Evolutionary conservation across 805 yeast genomes (phyloP), one percentile per base, ranked within the genome.

Genomic region (Yarrowia deformans): DNA sequence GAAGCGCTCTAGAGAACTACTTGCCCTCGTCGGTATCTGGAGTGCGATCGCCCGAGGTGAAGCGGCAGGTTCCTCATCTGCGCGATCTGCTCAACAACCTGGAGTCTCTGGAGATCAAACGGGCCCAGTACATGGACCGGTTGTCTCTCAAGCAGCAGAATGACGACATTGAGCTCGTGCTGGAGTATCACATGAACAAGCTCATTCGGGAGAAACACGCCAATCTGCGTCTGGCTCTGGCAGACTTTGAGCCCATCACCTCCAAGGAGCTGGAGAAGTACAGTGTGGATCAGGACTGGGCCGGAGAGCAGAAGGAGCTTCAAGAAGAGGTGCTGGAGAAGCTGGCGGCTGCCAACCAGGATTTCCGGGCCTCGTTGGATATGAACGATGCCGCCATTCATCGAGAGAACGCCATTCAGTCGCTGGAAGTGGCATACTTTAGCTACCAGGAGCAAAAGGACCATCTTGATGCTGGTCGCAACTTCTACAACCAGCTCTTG

Each of bases 401-500:
- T 42, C 79, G 92, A 56, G 84, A 84, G 66, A 78, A 79, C 29
- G 84, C 84, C 0, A 76, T 90, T 52, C 87, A 85, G 68, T 78
- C 77, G 1, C 76, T 90, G 37, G 89, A 86, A 68, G 76, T 80
- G 6, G 85, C 84, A 0, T 84, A 81, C 71, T 76, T 80, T 48
- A 82, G 84, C 60, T 89, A 81, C 73, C 77, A 82, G 37, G 91
- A 89, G 73, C 81, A 91, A 1, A 77, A 83, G 18, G 79, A 82
- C 6, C 89, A 90, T 74, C 76, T 91, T 35, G 83, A 83, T 39
- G 90, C 89, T 73, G 97, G 97, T 0, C 73, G 85, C 0, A 82
- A 83, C 68, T 93, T 93, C 75, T 93, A 93, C 79, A 82, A 82
- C 46, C 89, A 88, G 67, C 84, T 91, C 70, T 78, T 83, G 39